These are phyloP conservation scores for Hondaea fermentalgiana DNA, from an alignment of 108 stramenopile genomes.

Conservation along the genomic window DNA sequence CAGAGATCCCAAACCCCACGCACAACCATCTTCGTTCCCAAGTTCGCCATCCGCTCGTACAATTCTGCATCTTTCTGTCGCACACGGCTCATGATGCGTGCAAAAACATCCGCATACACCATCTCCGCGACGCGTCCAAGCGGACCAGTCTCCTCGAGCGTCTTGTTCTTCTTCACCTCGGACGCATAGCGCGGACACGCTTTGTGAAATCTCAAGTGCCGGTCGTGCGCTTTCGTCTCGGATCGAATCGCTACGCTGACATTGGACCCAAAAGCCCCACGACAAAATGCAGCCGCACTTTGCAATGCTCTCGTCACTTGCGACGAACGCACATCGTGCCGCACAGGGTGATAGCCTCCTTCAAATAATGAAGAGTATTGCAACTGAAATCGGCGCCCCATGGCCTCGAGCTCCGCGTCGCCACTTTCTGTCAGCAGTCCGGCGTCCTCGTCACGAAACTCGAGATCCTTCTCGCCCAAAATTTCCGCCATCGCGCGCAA, in stretches of 20 bases:
- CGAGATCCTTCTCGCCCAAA: not conserved
- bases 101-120: not conserved
- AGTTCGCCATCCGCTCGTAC: not conserved
- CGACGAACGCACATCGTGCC: not conserved
- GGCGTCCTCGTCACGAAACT: not conserved
- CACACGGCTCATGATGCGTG: not conserved
- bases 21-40: not conserved
- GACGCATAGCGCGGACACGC: not conserved
- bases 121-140: not conserved
- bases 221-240: not conserved
- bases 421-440: not conserved
- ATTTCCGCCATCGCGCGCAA: not conserved
- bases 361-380: not conserved
- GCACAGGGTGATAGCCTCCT: not conserved
- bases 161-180: not conserved
- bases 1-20: not conserved
- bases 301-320: not conserved
- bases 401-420: not conserved
- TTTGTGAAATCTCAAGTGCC: not conserved
- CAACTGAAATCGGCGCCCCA: not conserved
- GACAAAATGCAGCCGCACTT: not conserved
- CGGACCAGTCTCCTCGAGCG: not conserved
- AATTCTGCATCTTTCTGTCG: not conserved
- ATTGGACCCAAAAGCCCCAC: not conserved
- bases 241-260: not conserved